These are phyloP conservation scores for Fusarium sp. DNA, from an alignment of 2,329 filamentous ascomycete species.

Conservation along the genomic window DNA sequence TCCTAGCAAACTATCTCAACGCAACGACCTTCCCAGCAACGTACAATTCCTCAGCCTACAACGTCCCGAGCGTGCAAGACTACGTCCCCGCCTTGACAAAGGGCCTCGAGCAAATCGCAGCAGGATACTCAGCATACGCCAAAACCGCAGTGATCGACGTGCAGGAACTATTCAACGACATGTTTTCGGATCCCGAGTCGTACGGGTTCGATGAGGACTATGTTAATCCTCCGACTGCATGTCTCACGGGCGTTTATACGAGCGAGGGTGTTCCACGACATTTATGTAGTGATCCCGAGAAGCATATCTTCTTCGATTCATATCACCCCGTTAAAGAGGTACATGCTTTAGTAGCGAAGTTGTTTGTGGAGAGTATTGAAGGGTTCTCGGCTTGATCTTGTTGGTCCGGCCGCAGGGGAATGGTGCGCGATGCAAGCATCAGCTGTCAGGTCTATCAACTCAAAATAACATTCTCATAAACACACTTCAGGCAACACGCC, in stretches of 20 bases:
- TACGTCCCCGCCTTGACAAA: neutral
- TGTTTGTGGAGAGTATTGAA: constrained; percentile 4
- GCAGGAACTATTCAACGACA: neutral
- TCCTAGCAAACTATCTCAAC: constrained; percentile 20
- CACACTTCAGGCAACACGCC: neutral
- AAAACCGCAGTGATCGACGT: constrained; percentile 13
- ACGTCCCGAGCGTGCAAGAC: constrained; percentile 1
- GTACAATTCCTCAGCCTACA: constrained; percentile 14
- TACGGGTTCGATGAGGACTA: constrained; percentile 18
- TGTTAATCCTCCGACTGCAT: constrained; percentile 21
- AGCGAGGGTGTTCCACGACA: constrained; percentile 16
- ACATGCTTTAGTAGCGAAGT: constrained; percentile 11
- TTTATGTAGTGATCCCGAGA: constrained; percentile 22
- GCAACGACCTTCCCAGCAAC: constrained; percentile 17
- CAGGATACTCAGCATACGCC: constrained; percentile 7
- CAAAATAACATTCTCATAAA: neutral
- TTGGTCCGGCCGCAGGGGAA: neutral
- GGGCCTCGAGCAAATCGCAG: constrained; percentile 1
- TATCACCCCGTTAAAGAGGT: constrained; percentile 26
- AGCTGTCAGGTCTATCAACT: neutral
- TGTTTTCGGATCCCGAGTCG: neutral
- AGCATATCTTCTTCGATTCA: constrained; percentile 24
- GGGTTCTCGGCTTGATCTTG: neutral
- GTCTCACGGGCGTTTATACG: constrained; percentile 18
- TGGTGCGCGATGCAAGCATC: neutral